Evolutionary conservation across 768 basidiomycete species (phyloP).

Genomic region (Hericium rajendrae): DNA sequence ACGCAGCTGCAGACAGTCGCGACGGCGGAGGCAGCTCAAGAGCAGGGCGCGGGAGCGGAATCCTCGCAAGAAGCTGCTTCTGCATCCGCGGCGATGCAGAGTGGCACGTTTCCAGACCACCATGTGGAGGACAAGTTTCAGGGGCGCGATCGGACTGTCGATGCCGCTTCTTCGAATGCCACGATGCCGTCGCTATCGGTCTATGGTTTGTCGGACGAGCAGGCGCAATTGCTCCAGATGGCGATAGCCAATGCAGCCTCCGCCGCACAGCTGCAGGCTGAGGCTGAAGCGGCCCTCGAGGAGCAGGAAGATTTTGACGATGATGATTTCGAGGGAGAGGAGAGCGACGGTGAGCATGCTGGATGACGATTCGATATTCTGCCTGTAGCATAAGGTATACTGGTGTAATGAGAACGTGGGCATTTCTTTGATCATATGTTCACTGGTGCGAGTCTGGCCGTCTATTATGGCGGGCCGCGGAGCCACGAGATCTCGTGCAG

Average conservation of each 20-base stretch:
- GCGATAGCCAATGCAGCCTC: constrained; percentile 68
- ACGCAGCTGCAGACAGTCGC: constrained; percentile 41
- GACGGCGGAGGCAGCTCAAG: constrained; percentile 9
- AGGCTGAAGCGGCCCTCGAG: constrained; percentile 68
- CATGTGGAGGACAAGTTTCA: not conserved
- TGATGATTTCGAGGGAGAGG: constrained; percentile 28
- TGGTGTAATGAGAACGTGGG: no score
- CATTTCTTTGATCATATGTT: no score
- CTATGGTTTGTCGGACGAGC: constrained; percentile 67
- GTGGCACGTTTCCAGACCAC: not conserved
- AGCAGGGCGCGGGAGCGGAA: constrained; percentile 5
- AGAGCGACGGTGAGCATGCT: not conserved
- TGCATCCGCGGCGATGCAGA: constrained; percentile 1
- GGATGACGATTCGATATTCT: no score
- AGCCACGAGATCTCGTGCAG: no score
- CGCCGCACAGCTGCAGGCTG: constrained; percentile 69
- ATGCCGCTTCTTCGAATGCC: not conserved
- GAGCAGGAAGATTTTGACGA: constrained; percentile 53
- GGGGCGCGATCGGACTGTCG: not conserved
- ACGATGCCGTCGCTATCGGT: constrained; percentile 36
- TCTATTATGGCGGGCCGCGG: no score
- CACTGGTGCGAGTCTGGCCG: no score
- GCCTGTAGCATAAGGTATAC: no score
- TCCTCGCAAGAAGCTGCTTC: not conserved
- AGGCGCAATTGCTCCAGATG: constrained; percentile 56